Percentiles rank a stretch among this genome's conserved stretches.
Evolutionary conservation across 179 eudicot genomes (phyloP).

Genomic region (Beta macrorhiza): DNA sequence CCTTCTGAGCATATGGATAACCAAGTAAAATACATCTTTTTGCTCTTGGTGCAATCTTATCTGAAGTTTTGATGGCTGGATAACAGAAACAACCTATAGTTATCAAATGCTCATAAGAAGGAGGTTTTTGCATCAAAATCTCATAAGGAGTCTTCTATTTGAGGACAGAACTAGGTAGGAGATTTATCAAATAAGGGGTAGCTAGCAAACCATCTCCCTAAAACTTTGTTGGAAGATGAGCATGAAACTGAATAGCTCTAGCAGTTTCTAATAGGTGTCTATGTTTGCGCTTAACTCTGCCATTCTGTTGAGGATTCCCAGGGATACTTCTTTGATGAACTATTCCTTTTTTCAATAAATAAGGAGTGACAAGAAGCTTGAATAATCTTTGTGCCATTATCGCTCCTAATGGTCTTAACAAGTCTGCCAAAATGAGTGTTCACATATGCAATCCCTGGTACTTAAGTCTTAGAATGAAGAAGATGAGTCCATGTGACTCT

Average conservation of each 20-base stretch:
- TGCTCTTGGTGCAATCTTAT: not conserved
- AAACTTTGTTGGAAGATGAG: not conserved
- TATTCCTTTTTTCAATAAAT: no score
- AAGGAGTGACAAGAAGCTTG: no score
- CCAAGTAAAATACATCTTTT: not conserved
- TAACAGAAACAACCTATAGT: not conserved
- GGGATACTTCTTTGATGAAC: no score
- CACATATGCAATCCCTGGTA: no score
- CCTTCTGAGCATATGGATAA: not conserved
- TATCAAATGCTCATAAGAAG: not conserved
- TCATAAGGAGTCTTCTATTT: not conserved
- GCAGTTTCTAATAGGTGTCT: not conserved
- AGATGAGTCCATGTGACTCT: no score
- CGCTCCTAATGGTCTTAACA: no score
- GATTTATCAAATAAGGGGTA: not conserved
- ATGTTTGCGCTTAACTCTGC: not conserved
- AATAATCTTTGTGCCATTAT: no score
- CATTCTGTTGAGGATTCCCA: not conserved
- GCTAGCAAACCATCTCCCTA: not conserved
- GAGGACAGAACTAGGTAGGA: not conserved
- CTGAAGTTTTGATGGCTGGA: not conserved
- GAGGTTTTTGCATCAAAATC: no score
- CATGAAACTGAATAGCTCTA: not conserved
- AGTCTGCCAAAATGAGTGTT: no score
- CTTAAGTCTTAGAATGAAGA: no score